Evolutionary conservation across 2,329 filamentous ascomycete species (phyloP), one percentile per base, ranked within the genome.

Genomic region (Diaporthe sp.): DNA sequence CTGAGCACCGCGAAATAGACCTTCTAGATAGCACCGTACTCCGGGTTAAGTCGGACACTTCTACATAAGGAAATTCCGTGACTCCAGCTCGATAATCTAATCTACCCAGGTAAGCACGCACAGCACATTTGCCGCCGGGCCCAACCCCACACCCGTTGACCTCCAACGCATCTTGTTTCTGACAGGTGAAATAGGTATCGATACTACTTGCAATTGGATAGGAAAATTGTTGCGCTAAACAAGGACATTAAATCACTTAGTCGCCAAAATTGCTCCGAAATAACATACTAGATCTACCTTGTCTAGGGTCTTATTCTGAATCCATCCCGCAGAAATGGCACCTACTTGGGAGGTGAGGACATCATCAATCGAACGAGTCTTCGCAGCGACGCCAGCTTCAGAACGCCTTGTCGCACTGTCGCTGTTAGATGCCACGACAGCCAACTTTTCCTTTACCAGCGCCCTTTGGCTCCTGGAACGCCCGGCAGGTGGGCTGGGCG

Each of bases 401-500:
- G 58, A 61, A 61, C 37, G 37, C 37, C 22, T 61, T 42, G 37
- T 61, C 37, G 37, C 22, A 28, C 7, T 61, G 22, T 61, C 37
- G n/a, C 37, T 61, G 4, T 31, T 61, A 61, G 58, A 61, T 42
- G 37, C 58, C 58, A 61, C 37, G 58, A 61, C 58, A 61, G 58
- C 58, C 37, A 61, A 61, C 37, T 42, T 61, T 28, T 61, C 58
- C 58, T 61, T 61, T 10, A 61, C 58, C 37, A 61, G 58, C 58
- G 37, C 58, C 58, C 58, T 61, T 12, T 61, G 58, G 58, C 58
- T 61, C 22, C 37, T 61, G 58, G 58, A 61, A 17, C n/a, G 58
- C n/a, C 58, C 58, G 37, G n/a, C 58, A 42, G 37, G 37, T 25
- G 34, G 22, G 3, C 12, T 61, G 37, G 58, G 58, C 17, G 37